Conservation (phyloP, 2,329 filamentous ascomycete species). For the Furcasterigmium furcatum region DNA sequence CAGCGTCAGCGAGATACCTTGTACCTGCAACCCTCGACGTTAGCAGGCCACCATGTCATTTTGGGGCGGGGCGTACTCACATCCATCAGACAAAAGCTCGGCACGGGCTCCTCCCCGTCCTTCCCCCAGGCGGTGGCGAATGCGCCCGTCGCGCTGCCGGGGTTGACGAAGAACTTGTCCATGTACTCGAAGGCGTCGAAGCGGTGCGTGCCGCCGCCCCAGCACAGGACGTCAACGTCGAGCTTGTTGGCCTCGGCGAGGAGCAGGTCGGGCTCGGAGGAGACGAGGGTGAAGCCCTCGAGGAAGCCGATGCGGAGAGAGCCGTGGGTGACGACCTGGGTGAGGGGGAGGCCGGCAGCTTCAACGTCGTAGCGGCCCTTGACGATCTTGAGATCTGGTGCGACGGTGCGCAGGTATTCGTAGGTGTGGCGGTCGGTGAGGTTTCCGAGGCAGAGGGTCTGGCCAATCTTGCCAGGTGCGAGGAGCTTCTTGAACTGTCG, state of each 20-base stretch:
- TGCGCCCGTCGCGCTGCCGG: constrained; percentile 63
- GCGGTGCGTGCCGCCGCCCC: constrained; percentile 59
- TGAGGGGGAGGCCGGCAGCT: constrained; percentile 61
- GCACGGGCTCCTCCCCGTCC: constrained; percentile 70
- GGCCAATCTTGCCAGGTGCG: constrained; percentile 77
- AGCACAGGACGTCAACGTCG: constrained; percentile 67
- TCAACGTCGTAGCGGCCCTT: constrained; percentile 66
- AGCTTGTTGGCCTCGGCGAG: constrained; percentile 66
- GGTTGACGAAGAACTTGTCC: constrained; percentile 73
- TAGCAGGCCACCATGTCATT: no score
- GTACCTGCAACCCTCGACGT: constrained; percentile 56
- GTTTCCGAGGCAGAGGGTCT: constrained; percentile 78
- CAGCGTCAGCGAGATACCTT: constrained; percentile 91
- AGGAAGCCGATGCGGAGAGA: constrained; percentile 64
- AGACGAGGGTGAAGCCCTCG: constrained; percentile 66
- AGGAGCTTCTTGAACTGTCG: constrained; percentile 80
- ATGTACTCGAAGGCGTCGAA: constrained; percentile 72
- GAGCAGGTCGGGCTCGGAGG: constrained; percentile 62
- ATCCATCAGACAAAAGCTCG: constrained; percentile 97
- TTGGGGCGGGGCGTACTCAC: no score
- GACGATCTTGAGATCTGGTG: constrained; percentile 69
- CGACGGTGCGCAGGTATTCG: constrained; percentile 73
- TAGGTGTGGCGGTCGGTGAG: constrained; percentile 77
- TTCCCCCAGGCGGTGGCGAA: constrained; percentile 55
- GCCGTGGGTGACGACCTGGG: constrained; percentile 64